Conservation (phyloP, 345 rosid genomes). For the Zanthoxylum bungeanum region DNA sequence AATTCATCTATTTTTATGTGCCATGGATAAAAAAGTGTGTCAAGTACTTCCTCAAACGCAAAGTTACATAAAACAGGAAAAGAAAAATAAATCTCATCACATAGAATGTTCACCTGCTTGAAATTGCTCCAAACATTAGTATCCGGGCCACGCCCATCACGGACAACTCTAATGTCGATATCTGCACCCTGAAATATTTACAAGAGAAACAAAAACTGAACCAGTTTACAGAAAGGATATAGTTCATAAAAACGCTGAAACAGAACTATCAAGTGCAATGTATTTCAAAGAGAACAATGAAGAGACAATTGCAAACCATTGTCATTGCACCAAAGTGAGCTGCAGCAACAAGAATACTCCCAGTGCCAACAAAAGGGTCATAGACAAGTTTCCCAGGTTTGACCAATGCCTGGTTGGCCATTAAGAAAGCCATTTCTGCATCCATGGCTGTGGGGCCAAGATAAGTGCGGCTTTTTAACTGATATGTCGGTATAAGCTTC, state of each 20-base stretch:
- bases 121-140: slow-evolving; percentile 98
- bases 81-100: not conserved
- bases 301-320: slow-evolving; percentile 47
- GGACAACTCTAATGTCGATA: slow-evolving; percentile 91
- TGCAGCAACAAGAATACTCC: slow-evolving; percentile 92
- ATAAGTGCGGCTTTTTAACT: slow-evolving; percentile 77
- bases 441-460: slow-evolving; percentile 99
- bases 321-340: slow-evolving; percentile 94
- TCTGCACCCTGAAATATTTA: slow-evolving; percentile 78
- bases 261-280: not conserved
- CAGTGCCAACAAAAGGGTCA: slow-evolving; percentile 97
- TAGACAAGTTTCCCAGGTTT: slow-evolving; percentile 76
- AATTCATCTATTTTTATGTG: not conserved
- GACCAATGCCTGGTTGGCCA: slow-evolving; percentile 94
- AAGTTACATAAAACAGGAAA: not conserved
- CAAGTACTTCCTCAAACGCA: not conserved
- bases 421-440: slow-evolving; percentile 97
- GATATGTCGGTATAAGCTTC: slow-evolving; percentile 79
- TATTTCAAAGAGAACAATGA: not conserved
- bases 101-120: slow-evolving; percentile 63
- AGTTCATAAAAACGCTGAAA: slow-evolving; percentile 2
- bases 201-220: slow-evolving; percentile 8
- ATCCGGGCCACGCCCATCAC: slow-evolving; percentile 97
- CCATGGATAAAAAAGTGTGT: not conserved
- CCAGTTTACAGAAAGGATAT: not conserved